Percentiles rank a stretch among this genome's conserved stretches.
phyloP scores from a whole-genome alignment of 2,329 filamentous ascomycete species.

The Paramyrothecium sp. region DNA sequence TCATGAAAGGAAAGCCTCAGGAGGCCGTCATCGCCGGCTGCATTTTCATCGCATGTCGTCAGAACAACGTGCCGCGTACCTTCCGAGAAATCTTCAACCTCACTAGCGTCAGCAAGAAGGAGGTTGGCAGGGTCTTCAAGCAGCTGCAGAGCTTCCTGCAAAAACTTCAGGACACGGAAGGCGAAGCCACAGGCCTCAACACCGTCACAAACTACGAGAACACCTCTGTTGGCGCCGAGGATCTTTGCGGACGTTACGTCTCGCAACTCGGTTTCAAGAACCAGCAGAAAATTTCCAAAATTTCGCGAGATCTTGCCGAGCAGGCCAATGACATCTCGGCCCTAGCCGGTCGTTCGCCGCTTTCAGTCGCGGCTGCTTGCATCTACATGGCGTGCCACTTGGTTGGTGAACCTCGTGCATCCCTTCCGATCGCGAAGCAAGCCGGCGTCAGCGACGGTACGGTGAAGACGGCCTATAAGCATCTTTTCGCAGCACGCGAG shows the following conservation, averaged over 20 bases:
- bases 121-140: slow-evolving; percentile 96
- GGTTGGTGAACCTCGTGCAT: slow-evolving; percentile 72
- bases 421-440: slow-evolving; percentile 83
- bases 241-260: slow-evolving; percentile 88
- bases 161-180: slow-evolving; percentile 62
- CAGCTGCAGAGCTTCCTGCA: slow-evolving; percentile 84
- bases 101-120: slow-evolving; percentile 94
- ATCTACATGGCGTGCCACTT: slow-evolving; percentile 95
- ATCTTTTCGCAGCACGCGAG: slow-evolving; percentile 73
- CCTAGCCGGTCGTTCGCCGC: slow-evolving; percentile 86
- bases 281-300: slow-evolving; percentile 71
- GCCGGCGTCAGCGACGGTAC: slow-evolving; percentile 95
- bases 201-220: slow-evolving; percentile 69
- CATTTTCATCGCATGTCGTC: slow-evolving; percentile 96
- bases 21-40: slow-evolving; percentile 94
- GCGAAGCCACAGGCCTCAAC: slow-evolving; percentile 45
- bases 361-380: slow-evolving; percentile 91
- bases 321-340: slow-evolving; percentile 75
- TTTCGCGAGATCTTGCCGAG: slow-evolving; percentile 75
- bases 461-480: slow-evolving; percentile 93
- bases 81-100: slow-evolving; percentile 94
- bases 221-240: slow-evolving; percentile 77
- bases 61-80: slow-evolving; percentile 81
- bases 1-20: slow-evolving; percentile 93
- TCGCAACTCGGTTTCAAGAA: slow-evolving; percentile 74